Base-by-base conservation (phyloP, 257 asterid species). In the Knoxia roxburghii region DNA sequence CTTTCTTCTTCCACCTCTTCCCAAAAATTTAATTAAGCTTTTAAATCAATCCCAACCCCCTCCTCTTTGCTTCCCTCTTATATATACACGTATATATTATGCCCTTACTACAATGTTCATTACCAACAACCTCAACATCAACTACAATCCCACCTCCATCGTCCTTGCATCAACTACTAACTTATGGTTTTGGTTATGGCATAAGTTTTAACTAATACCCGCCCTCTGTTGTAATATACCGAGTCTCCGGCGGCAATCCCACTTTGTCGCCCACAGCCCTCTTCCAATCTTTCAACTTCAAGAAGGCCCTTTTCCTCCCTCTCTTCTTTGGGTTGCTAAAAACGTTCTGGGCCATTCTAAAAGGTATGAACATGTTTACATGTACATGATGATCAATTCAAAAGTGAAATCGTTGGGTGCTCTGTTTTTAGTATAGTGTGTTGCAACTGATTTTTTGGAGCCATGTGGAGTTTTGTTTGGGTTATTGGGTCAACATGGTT, bases 1-100 rank as follows among this genome's bases (percentile, higher is more conserved):
- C n/a, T n/a, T n/a, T n/a, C n/a, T n/a, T n/a, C n/a, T 59, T 45
- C 75, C 57, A 35, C 63, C 57, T 62, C 82, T 67, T 64, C 17
- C n/a, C 68, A 65, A 65, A 52, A 51, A 76, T 76, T 80, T 71
- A 77, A 77, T 71, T 70, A 76, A 73, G 62, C 72, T 37, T 65
- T 76, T 70, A 79, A 79, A 73, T 72, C 72, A 62, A 51, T 63
- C 75, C 68, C 65, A 43, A 58, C 76, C 61, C 65, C 29, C 77
- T 62, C 73, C 64, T 40, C 73, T 37, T 37, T 37, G 4, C 41
- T 37, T 37, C 41, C 63, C 65, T 61, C 65, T 37, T 62, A n/a
- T n/a, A n/a, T n/a, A n/a, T n/a, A n/a, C n/a, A n/a, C n/a, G n/a
- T 79, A 70, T 79, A 82, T 82, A 74, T 78, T 55, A 76, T 63